Evolutionary conservation across 139 green algal genomes (phyloP).

Genomic region (Limnomonas spitsbergensis): DNA sequence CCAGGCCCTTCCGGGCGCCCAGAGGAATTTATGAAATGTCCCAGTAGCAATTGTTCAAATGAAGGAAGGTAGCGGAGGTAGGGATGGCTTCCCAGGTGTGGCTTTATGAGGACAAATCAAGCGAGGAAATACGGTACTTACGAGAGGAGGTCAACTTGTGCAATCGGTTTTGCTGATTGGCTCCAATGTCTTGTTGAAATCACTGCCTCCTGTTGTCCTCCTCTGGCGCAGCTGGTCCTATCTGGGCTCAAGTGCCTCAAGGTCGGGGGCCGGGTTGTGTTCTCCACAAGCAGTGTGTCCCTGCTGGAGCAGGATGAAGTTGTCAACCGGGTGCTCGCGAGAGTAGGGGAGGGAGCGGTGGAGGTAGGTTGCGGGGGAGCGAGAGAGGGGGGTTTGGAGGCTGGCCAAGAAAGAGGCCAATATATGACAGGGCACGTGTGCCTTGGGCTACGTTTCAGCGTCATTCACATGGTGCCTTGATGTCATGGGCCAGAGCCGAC

Average conservation of each 20-base stretch:
- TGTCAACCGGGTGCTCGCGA: conserved; percentile 36
- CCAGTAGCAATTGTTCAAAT: conserved; percentile 16
- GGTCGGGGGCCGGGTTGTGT: conserved; percentile 57
- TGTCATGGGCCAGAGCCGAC: no score
- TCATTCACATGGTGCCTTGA: no score
- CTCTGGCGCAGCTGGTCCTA: conserved; percentile 3
- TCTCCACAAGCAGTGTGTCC: conserved; percentile 63
- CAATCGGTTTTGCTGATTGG: not conserved
- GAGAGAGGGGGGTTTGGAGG: not conserved
- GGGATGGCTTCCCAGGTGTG: not conserved
- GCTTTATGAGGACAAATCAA: not conserved
- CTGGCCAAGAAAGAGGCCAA: not conserved
- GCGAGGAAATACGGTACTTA: not conserved
- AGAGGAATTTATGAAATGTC: no score
- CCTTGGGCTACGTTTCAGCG: no score
- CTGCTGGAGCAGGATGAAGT: conserved; percentile 61
- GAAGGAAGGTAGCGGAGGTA: not conserved
- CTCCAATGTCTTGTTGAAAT: no score
- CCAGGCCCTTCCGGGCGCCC: no score
- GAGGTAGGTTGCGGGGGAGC: not conserved
- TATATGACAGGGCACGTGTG: not conserved
- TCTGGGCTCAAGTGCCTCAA: conserved; percentile 41
- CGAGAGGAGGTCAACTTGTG: not conserved
- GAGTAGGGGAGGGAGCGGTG: not conserved
- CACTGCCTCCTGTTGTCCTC: not conserved